Base-by-base conservation (phyloP, 768 basidiomycete species). In the Galerina marginata region DNA sequence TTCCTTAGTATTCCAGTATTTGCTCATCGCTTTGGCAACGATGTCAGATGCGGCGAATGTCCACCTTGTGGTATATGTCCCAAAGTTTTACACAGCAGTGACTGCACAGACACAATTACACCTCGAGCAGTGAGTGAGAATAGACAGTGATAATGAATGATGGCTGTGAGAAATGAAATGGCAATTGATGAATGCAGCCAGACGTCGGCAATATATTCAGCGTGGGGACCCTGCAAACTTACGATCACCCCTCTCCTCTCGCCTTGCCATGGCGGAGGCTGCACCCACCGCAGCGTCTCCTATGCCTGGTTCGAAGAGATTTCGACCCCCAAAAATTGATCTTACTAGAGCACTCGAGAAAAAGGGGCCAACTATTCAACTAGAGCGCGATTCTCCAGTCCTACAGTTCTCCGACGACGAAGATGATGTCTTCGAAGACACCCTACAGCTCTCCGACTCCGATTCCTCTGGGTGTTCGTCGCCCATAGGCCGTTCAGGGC, bases 271-370 rank as follows among this genome's bases (percentile, higher is more conserved):
- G 58, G 49, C 44, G 16, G 50, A 59, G 50, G 58, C 45, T 33
- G 23, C 50, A 14, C 54, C 54, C 40, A 40, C 54, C 26, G 40
- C 57, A 40, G 39, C 48, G 20, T 44, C 60, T 29, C 48, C 60
- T 40, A 49, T 48, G 54, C 46, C 64, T 36, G 37, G 52, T n/a
- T 52, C 72, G 55, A 81, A 79, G 69, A 80, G 83, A 49, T 72
- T 74, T 55, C 79, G 83, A 16, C 85, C 85, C 6, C 84, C 85
- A 25, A 83, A 81, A 55, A 80, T 86, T 60, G 80, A 83, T 39
- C 72, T 86, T 48, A 65, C 72, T 14, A 68, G 72, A 56, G 74
- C 74, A 38, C 67, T 62, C 45, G 73, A 77, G 52, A 78, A 72
- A 60, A 74, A 62, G 55, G 69, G 62, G 11, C 74, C 74, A 29